Evolutionary conservation across 805 yeast genomes (phyloP), one percentile per base, ranked within the genome.

Genomic region (Candida arabinofermentans): DNA sequence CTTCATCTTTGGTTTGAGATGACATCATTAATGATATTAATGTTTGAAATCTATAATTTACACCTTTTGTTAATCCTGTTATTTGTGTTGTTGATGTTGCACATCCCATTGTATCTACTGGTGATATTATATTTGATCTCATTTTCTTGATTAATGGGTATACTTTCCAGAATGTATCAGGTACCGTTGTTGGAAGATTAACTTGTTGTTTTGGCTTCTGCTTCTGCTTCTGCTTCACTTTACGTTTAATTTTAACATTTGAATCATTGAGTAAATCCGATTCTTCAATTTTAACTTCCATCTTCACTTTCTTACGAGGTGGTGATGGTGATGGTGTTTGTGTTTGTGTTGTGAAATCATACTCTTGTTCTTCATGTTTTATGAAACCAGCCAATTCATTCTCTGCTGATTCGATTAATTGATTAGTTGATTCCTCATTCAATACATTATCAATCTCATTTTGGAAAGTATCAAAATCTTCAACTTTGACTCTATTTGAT

Each of bases 21-120:
- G 96, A 86, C 24, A 90, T 75, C 90, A 90, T 86, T 39, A 90
- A 69, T 3, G 96, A 81, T 0, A 89, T 70, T 26, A 90, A 68
- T 27, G 86, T 67, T 59, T 89, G 96, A 55, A 82, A 83, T 37
- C 96, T 69, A 54, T 63, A 77, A 1, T 62, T 49, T 14, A 58
- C 55, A 2, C 79, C 77, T 23, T 65, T 59, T 8, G 54, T 48
- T 1, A 54, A 46, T 3, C 54, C 64, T 7, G 73, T 62, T 14
- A 76, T 65, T 4, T 71, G 60, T 18, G 67, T 64, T 0, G 81
- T 77, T 37, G 77, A 69, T 23, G 70, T 69, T 19, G 84, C 89
- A 59, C 96, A 88, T 5, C 97, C 97, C 75, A 86, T 79, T 0
- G 80, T 71, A 57, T 90, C 97, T 2, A 90, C 97, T 0, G 97